phyloP scores from a whole-genome alignment of 345 rosid species.

The Camelina hispida region DNA sequence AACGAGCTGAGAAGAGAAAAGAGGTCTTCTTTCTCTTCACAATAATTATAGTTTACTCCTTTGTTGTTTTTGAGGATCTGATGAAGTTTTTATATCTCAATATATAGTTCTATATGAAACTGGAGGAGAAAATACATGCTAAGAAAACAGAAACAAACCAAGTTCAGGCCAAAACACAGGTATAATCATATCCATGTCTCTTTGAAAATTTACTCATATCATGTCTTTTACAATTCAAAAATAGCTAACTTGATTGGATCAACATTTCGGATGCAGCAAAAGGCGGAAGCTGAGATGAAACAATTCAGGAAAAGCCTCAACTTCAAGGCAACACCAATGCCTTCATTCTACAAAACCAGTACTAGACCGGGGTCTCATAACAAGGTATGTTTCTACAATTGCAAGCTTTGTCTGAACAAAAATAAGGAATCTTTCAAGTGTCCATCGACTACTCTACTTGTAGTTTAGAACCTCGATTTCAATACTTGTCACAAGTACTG shows the following conservation, averaged over 20 bases:
- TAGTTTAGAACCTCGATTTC: background rate
- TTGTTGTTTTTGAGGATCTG: background rate
- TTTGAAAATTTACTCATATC: constrained; percentile 6
- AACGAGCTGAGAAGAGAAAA: constrained; percentile 83
- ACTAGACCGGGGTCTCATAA: constrained; percentile 41
- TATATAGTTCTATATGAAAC: constrained; percentile 67
- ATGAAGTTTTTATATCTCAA: background rate
- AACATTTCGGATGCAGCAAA: constrained; percentile 55
- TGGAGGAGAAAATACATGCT: constrained; percentile 78
- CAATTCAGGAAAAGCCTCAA: constrained; percentile 74
- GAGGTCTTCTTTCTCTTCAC: constrained; percentile 51
- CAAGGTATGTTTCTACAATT: constrained; percentile 54
- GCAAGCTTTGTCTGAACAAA: background rate
- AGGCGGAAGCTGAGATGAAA: constrained; percentile 67
- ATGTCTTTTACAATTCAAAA: background rate
- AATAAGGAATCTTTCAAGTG: background rate
- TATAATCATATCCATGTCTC: constrained; percentile 35
- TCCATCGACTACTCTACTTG: constrained; percentile 5
- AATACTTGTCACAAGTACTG: background rate
- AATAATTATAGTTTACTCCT: background rate
- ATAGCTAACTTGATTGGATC: background rate
- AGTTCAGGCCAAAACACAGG: constrained; percentile 72
- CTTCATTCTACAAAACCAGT: constrained; percentile 68
- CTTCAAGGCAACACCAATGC: constrained; percentile 90
- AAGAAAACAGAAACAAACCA: constrained; percentile 71